Base-by-base conservation (phyloP, 2,329 filamentous ascomycete genomes). In the Pezicula radicicola region DNA sequence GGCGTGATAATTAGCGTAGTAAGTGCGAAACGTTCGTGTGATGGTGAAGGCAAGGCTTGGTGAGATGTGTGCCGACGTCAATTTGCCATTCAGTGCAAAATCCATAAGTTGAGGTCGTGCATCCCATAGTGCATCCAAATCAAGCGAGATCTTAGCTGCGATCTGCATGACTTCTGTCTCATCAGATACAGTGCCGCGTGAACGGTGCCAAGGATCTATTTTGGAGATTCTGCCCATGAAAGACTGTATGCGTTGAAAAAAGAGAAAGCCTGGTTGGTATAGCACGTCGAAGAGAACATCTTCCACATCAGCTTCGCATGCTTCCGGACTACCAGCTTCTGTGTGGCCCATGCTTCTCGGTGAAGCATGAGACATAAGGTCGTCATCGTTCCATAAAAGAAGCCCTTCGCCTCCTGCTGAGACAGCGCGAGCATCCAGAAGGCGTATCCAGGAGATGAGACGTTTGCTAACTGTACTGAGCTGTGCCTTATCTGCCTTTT, bases 161-260 rank as follows among this genome's bases (percentile, higher is more conserved):
- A 78, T 71, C 30, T 73, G 73, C 77, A 82, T 81, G 1, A 81
- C 78, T 51, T 83, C 78, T 2, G 75, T 80, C 65, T 82, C 78
- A 58, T 82, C 79, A 46, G 80, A 73, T 9, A 82, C 79, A 0
- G 78, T 82, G 4, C 78, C 78, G 7, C 79, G 72, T 21, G 72
- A 73, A 10, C 79, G 73, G 60, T 82, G 78, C 76, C 77, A 81
- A 1, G 73, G 78, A 50, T 81, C 78, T 49, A 82, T 81, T 50
- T 75, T 73, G 6, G 78, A 77, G 45, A 82, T 80, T 5, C 77
- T 71, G 2, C 79, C 79, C 68, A 80, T 80, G 60, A 81, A 80
- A 33, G 74, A 77, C 60, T 80, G 79, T 0, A 81, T 76, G 54
- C 80, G 78, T 50, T 82, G 78, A 56, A 79, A 83, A 62, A 83